Base-by-base conservation (phyloP, 768 basidiomycete species). In the Grammothele lineata region DNA sequence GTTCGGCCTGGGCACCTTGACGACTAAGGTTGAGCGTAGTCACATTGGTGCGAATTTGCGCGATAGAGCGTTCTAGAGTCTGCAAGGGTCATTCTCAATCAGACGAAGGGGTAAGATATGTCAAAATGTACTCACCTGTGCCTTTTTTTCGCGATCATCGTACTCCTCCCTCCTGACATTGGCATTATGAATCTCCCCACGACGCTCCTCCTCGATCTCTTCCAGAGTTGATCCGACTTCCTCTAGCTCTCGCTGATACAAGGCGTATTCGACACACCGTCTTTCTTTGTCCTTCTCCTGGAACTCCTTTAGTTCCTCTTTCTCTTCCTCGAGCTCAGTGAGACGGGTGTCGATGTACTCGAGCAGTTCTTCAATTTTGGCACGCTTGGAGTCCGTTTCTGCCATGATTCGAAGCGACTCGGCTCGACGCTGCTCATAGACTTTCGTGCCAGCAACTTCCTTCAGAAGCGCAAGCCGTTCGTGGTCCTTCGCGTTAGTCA, bases 401-500 rank as follows among this genome's bases (percentile, higher is more conserved):
- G 91, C 80, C 90, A 98, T 96, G 62, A 98, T 93, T 44, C 89
- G 84, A n/a, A 94, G 72, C 4, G 90, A 93, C 63, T 99, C 96
- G 0, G 87, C 56, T 14, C 95, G 80, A 38, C 94, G 83, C 60
- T 95, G 88, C 67, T 99, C 96, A 61, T 99, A 99, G 1, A 98
- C 92, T 57, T 96, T 92, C 0, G 96, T 99, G 3, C 96, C 96
- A 0, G 95, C 96, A 0, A 99, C 94, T 66, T 99, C 96, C 61
- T 99, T 98, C 37, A 99, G 73, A n/a, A 99, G 76, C 0, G 89
- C 83, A 5, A 99, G 76, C 2, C 96, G 80, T 63, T 99, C 95
- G 40, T 85, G 81, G 59, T 99, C 96, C 65, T 96, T 96, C 19
- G 94, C 94, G 54, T 98, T 99, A 7, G 95, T 99, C 11, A 99